Evolutionary conservation across 768 basidiomycete genomes (phyloP).

Genomic region (Hortiboletus campestris): DNA sequence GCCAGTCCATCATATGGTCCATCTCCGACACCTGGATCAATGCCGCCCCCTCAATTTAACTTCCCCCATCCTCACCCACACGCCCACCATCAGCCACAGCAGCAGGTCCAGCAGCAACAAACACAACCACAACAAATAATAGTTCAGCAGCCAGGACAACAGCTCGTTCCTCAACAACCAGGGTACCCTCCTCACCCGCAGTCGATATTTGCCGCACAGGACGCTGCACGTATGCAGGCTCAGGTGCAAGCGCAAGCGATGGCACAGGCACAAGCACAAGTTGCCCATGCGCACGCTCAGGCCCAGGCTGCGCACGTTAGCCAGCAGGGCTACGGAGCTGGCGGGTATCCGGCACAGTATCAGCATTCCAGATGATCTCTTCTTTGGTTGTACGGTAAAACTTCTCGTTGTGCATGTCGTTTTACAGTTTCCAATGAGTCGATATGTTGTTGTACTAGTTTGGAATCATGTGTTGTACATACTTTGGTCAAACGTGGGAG

Average conservation of each 20-base stretch:
- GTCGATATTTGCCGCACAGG: slow-evolving; percentile 32
- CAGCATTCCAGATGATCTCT: slow-evolving; percentile 30
- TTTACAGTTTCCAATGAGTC: slow-evolving; percentile 3
- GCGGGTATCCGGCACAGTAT: slow-evolving; percentile 32
- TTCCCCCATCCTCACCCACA: slow-evolving; percentile 62
- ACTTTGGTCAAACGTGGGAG: slow-evolving; percentile 25
- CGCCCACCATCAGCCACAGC: slow-evolving; percentile 47
- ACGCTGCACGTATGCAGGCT: slow-evolving; percentile 38
- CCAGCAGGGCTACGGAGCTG: slow-evolving; percentile 28
- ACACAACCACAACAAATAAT: slow-evolving; percentile 40
- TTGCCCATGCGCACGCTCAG: slow-evolving; percentile 42
- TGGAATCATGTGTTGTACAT: background rate
- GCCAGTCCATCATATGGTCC: slow-evolving; percentile 32
- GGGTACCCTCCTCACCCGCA: slow-evolving; percentile 34
- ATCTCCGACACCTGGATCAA: slow-evolving; percentile 47
- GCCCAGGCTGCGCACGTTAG: slow-evolving; percentile 31
- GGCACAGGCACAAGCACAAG: slow-evolving; percentile 41
- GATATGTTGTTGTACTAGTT: slow-evolving; percentile 2
- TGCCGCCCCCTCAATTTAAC: slow-evolving; percentile 68
- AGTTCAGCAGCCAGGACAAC: slow-evolving; percentile 38
- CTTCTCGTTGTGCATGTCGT: background rate
- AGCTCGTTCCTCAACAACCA: slow-evolving; percentile 35
- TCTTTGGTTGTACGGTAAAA: background rate
- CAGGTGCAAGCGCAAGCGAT: slow-evolving; percentile 42
- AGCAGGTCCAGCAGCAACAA: slow-evolving; percentile 42